These are phyloP conservation scores for Nakazawaea peltata DNA, from an alignment of 805 yeast species.

Conservation along the genomic window DNA sequence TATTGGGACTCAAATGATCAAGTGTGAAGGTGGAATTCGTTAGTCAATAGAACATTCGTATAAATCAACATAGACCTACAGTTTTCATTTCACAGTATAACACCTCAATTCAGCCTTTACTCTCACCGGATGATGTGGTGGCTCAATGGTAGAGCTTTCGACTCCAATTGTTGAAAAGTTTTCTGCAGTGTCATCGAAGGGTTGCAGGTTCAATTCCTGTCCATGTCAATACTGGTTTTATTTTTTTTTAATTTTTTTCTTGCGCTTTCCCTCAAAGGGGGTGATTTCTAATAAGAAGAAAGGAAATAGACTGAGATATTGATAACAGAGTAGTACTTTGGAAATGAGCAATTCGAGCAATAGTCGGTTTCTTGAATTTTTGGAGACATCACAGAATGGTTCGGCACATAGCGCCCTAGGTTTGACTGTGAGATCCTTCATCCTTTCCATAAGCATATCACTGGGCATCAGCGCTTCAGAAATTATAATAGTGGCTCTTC, in stretches of 20 bases:
- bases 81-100: too few species aligned
- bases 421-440: constrained; percentile 44
- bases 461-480: constrained; percentile 47
- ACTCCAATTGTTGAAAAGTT: constrained; percentile 42
- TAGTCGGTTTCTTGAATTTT: constrained; percentile 31
- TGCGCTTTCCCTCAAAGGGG: neutral
- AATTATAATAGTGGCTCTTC: constrained; percentile 29
- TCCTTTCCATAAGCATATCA: constrained; percentile 49
- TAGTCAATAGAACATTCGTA: too few species aligned
- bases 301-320: too few species aligned
- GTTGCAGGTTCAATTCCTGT: constrained; percentile 87
- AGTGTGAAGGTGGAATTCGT: too few species aligned
- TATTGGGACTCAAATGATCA: too few species aligned
- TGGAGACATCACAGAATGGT: constrained; percentile 49
- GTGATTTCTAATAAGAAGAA: too few species aligned
- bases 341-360: too few species aligned
- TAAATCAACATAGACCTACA: too few species aligned
- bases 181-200: constrained; percentile 50
- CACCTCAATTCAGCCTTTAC: too few species aligned
- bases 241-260: constrained; percentile 12
- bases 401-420: constrained; percentile 53
- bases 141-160: constrained; percentile 80
- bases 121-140: constrained; percentile 48
- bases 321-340: too few species aligned
- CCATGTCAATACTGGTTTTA: constrained; percentile 50